phyloP scores from a whole-genome alignment of 257 asterid genomes.

The Orobanche coerulescens region DNA sequence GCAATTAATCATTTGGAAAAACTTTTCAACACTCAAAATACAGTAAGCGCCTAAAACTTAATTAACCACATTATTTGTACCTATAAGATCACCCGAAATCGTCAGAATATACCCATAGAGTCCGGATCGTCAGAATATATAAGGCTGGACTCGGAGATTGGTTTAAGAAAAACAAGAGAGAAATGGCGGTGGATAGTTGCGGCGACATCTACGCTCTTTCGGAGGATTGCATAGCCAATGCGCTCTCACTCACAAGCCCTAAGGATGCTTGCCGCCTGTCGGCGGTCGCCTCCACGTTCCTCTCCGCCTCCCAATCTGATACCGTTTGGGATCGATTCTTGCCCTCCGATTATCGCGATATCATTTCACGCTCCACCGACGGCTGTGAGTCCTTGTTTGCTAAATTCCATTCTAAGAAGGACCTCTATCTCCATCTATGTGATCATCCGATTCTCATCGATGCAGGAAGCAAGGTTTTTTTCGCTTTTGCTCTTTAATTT shows the following conservation, averaged over 20 bases:
- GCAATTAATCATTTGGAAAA: too few relatives aligned
- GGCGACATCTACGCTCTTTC: slow-evolving; percentile 38
- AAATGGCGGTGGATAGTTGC: slow-evolving; percentile 36
- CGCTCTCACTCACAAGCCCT: slow-evolving; percentile 63
- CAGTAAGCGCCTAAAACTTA: too few relatives aligned
- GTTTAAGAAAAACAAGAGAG: background rate
- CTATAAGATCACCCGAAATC: too few relatives aligned
- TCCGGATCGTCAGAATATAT: too few relatives aligned
- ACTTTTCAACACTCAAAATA: too few relatives aligned
- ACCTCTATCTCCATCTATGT: slow-evolving; percentile 50
- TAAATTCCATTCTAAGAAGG: slow-evolving; percentile 42
- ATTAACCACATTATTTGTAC: too few relatives aligned
- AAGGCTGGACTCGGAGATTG: too few relatives aligned
- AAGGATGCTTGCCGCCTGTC: slow-evolving; percentile 63
- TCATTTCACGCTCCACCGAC: slow-evolving; percentile 34
- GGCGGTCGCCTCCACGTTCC: slow-evolving; percentile 43
- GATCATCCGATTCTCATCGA: slow-evolving; percentile 57
- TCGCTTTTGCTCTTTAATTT: background rate
- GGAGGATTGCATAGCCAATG: slow-evolving; percentile 65
- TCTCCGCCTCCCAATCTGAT: slow-evolving; percentile 61
- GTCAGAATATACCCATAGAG: too few relatives aligned
- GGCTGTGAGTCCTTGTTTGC: slow-evolving; percentile 26
- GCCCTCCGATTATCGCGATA: slow-evolving; percentile 54
- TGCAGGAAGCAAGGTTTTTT: slow-evolving; percentile 46
- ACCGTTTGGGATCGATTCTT: slow-evolving; percentile 67